Percentiles rank a stretch among this genome's conserved stretches.
Conservation (phyloP, 2,329 filamentous ascomycete species). For the Apiospora sp. region DNA sequence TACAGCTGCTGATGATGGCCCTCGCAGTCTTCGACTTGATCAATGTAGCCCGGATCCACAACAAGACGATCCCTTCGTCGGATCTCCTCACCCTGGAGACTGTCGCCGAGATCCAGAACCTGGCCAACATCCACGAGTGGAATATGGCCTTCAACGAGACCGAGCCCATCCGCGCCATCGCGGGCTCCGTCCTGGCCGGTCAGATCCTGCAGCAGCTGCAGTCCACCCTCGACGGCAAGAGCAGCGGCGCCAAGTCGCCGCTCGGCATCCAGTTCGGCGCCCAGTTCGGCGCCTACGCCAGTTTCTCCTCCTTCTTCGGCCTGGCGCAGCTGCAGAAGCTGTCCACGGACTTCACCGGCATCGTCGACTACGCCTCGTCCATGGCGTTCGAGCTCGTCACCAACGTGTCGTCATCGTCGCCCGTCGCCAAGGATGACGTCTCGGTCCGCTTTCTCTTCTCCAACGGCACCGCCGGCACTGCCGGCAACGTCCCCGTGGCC, state of each 20-base stretch:
- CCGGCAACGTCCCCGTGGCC: constrained; percentile 56
- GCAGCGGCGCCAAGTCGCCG: constrained; percentile 37
- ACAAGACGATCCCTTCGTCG: constrained; percentile 63
- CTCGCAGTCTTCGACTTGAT: constrained; percentile 64
- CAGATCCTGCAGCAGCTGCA: constrained; percentile 63
- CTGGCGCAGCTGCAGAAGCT: constrained; percentile 59
- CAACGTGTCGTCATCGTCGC: constrained; percentile 48
- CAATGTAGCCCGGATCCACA: constrained; percentile 68
- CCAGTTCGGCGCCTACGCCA: constrained; percentile 68
- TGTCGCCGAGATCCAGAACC: constrained; percentile 70
- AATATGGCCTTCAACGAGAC: constrained; percentile 82
- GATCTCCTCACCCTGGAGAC: constrained; percentile 66
- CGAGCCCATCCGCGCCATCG: constrained; percentile 68
- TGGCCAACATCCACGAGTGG: constrained; percentile 83
- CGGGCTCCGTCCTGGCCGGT: constrained; percentile 64
- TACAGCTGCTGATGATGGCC: neutral
- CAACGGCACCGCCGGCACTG: constrained; percentile 60
- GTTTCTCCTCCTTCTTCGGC: constrained; percentile 71
- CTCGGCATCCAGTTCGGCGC: constrained; percentile 66
- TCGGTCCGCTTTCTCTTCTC: constrained; percentile 68
- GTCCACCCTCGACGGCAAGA: constrained; percentile 53
- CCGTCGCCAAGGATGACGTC: constrained; percentile 50
- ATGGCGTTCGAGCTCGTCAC: constrained; percentile 81
- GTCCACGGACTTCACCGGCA: constrained; percentile 72
- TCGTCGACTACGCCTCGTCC: constrained; percentile 84